Conservation (phyloP, 2,329 filamentous ascomycete species). For the Ophiostoma perfectum region DNA sequence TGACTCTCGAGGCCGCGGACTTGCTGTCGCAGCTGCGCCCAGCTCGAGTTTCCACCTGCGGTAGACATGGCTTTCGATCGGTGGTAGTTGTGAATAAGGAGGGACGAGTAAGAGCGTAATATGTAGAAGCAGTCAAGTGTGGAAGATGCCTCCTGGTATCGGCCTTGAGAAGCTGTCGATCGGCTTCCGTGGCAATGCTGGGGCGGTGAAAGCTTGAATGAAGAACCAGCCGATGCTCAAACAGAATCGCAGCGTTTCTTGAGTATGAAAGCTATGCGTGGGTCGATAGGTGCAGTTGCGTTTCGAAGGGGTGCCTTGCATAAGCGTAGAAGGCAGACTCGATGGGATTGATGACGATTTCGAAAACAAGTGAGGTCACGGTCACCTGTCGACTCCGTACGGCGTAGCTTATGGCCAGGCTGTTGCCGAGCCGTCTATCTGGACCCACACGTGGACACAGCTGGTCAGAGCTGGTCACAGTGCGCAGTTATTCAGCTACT, state of each 20-base stretch:
- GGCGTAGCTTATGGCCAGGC: constrained; percentile 8
- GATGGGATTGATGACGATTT: neutral
- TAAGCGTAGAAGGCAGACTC: neutral
- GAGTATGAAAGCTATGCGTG: neutral
- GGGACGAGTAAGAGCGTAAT: neutral
- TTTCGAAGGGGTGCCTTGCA: neutral
- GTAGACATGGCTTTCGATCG: constrained; percentile 23
- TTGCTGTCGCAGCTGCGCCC: constrained; percentile 92
- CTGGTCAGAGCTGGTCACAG: neutral
- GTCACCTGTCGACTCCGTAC: neutral
- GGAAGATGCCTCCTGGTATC: neutral
- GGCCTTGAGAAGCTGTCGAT: neutral
- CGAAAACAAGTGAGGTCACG: constrained; percentile 9
- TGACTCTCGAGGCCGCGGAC: constrained; percentile 83
- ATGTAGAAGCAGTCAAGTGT: neutral
- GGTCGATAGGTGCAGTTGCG: neutral
- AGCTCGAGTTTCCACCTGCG: constrained; percentile 50
- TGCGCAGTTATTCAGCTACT: neutral
- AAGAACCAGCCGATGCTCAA: neutral
- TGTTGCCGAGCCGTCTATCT: constrained; percentile 8
- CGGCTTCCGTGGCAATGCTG: neutral
- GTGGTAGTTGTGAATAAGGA: neutral
- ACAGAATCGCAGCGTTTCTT: neutral
- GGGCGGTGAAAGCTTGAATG: neutral
- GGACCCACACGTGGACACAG: neutral